Conservation (phyloP, 768 basidiomycete genomes). For the Tricholoma terreum region DNA sequence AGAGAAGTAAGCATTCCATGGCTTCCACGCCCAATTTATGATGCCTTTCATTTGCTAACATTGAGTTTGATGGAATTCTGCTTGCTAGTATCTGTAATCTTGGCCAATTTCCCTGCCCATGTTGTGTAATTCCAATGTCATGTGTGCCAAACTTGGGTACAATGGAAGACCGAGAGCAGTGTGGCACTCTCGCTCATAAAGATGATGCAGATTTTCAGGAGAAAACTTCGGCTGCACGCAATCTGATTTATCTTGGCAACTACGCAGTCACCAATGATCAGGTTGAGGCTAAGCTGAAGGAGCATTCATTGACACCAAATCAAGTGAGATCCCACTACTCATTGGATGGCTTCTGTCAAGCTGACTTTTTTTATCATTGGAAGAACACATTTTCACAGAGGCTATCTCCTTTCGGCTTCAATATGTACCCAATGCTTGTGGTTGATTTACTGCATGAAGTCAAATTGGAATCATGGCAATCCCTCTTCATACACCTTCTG, state of each 20-base stretch:
- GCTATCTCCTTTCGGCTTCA: constrained; percentile 8
- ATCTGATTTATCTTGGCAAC: constrained; percentile 4
- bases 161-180: constrained; percentile 7
- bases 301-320: constrained; percentile 10
- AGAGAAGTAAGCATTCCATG: constrained; percentile 18
- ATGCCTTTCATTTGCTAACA: neutral
- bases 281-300: constrained; percentile 7
- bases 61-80: neutral
- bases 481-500: constrained; percentile 31
- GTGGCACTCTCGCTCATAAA: neutral
- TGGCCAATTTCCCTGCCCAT: neutral
- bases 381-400: neutral
- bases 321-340: constrained; percentile 2
- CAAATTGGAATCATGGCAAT: constrained; percentile 37
- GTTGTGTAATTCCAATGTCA: neutral
- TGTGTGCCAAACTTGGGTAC: neutral
- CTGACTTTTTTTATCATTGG: neutral
- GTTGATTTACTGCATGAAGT: constrained; percentile 40
- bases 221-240: neutral
- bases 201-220: neutral
- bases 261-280: neutral
- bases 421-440: constrained; percentile 26
- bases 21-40: neutral
- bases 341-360: too few species aligned
- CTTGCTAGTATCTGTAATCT: neutral